A percentile compares a stretch with the other conserved stretches of the same genome.
phyloP scores from a whole-genome alignment of 176 grass and related monocot genomes.

The Alopecurus myosuroides region DNA sequence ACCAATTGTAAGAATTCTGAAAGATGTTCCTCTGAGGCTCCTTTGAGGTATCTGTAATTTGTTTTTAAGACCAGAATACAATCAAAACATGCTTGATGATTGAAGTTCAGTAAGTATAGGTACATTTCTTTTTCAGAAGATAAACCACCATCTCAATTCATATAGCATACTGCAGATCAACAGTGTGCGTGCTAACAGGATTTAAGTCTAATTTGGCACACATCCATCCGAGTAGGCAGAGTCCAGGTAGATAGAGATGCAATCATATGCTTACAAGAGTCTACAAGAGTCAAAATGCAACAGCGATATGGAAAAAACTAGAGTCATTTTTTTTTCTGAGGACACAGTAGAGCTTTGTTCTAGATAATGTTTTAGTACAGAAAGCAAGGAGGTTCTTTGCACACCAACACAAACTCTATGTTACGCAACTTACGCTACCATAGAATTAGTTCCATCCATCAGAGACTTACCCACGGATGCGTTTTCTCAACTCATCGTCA shows the following conservation, averaged over 20 bases:
- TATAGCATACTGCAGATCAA: constrained; percentile 13
- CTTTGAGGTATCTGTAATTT: constrained; percentile 76
- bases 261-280: neutral
- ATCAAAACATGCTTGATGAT: constrained; percentile 7
- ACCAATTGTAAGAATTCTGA: constrained; percentile 86
- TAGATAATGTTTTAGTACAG: neutral
- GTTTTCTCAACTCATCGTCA: constrained; percentile 79
- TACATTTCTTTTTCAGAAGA: neutral
- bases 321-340: neutral
- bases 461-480: constrained; percentile 70
- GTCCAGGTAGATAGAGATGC: neutral
- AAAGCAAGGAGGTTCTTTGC: neutral
- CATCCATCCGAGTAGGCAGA: neutral
- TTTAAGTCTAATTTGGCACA: neutral
- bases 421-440: constrained; percentile 6
- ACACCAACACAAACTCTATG: neutral
- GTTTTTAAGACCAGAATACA: neutral
- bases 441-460: constrained; percentile 12
- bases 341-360: neutral
- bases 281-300: constrained; percentile 1
- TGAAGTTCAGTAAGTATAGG: constrained; percentile 7
- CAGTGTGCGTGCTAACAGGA: neutral
- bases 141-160: neutral
- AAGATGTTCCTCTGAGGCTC: constrained; percentile 58
- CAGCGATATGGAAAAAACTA: neutral